Base-by-base conservation (phyloP, 208 protist genomes). In the Acanthamoeba castellanii region DNA sequence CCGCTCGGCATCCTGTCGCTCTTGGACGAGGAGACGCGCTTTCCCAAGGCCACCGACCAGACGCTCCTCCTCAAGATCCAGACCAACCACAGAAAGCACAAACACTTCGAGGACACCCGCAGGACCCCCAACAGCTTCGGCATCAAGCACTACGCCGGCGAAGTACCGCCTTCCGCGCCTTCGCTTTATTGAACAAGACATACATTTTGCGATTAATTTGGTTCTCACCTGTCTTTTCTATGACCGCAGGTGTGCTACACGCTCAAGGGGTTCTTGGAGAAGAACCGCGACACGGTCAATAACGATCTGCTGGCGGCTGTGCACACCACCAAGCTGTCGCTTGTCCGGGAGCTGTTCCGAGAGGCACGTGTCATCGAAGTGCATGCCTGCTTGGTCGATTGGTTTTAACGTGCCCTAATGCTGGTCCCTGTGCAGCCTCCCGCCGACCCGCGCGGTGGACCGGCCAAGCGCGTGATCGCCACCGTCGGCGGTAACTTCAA, bases 81-180 rank as follows among this genome's bases (percentile, higher is more conserved):
- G 96, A 55, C 92, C 74, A 30, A 68, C 85, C 61, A 74, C 72
- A 27, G 16, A 8, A 94, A 94, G 32, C 91, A 94, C 74, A 78
- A 93, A 7, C 42, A 96, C 94, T 64, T 55, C 94, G 52, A 95
- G 88, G 22, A 95, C 61, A 30, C 94, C 88, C 30, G 94, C 94
- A n/a, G 22, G 42, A 2, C 34, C 25, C 14, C 55, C 95, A 45
- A 55, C 52, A 42, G 88, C 93, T 74, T 94, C 32, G 50, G 22
- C 66, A 94, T 94, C 50, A 52, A 68, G 95, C 99, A 99, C 96
- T 99, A 99, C 96, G 99, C 99, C 50, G 98, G 98, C 37, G 97
- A 98, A 81, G 98, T 99, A 25, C 57, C 22, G 3, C 34, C 30
- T 20, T 34, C 76, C 25, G 61, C 55, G 4, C 27, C 84, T 47